These are phyloP conservation scores for Tolypocladium album DNA, from an alignment of 2,329 filamentous ascomycete species.

Conservation along the genomic window DNA sequence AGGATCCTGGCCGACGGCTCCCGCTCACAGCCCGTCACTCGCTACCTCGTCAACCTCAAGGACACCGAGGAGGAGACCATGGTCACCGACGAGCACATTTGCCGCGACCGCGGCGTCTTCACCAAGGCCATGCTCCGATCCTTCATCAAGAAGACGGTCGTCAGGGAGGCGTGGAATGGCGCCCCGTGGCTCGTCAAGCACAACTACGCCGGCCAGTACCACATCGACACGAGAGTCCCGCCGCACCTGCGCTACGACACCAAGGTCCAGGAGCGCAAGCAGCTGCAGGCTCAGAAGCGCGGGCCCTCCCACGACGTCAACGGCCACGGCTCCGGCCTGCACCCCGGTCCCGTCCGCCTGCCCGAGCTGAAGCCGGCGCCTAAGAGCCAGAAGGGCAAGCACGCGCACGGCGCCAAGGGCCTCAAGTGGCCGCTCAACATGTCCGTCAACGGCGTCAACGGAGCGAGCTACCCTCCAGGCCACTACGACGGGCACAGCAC, in stretches of 20 bases:
- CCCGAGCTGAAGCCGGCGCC: constrained; percentile 64
- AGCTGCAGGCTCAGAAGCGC: constrained; percentile 56
- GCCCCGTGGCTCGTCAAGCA: constrained; percentile 93
- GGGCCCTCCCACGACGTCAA: constrained; percentile 36
- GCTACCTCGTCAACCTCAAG: constrained; percentile 71
- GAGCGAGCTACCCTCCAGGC: constrained; percentile 33
- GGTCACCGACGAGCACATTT: constrained; percentile 73
- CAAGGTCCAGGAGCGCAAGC: constrained; percentile 67
- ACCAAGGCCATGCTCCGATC: constrained; percentile 89
- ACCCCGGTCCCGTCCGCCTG: constrained; percentile 43
- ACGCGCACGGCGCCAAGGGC: constrained; percentile 29
- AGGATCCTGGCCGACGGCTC: constrained; percentile 54
- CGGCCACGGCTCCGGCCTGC: constrained; percentile 20
- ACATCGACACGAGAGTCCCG: constrained; percentile 80
- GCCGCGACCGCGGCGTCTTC: constrained; percentile 80
- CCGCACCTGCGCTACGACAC: constrained; percentile 72
- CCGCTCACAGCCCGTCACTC: constrained; percentile 58
- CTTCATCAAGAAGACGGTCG: constrained; percentile 93
- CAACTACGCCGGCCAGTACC: constrained; percentile 71
- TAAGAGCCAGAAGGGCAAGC: constrained; percentile 58
- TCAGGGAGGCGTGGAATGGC: constrained; percentile 85
- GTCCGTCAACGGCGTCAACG: constrained; percentile 27
- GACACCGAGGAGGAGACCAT: constrained; percentile 62
- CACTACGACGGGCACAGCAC: constrained; percentile 25
- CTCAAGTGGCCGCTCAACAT: constrained; percentile 24